Base-by-base conservation (phyloP, 2,329 filamentous ascomycete species). In the Colletotrichum sp. region DNA sequence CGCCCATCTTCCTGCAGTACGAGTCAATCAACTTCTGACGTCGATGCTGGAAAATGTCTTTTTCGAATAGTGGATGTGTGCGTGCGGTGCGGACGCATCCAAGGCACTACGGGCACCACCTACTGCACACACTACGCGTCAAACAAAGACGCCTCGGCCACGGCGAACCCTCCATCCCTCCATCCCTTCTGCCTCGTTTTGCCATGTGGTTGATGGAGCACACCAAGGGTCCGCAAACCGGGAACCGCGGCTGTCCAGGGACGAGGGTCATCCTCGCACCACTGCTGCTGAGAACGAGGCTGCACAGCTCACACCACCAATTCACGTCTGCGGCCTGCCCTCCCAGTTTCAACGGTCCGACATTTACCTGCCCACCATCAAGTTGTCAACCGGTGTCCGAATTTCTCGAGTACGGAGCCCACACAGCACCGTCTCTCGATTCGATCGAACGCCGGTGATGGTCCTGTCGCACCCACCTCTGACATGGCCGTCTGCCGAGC, bases 11-110 rank as follows among this genome's bases (percentile, higher is more conserved):
- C 30, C 62, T 24, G 16, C 30, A 24, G 70, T 60, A 74, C 70
- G 74, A 76, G 74, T 76, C 74, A 76, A 76, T 69, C 70, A 69
- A 73, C 49, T 69, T 73, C 70, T 76, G 70, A 76, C 74, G 75
- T 76, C 66, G 66, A 67, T 32, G 62, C 49, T 71, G 66, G 63
- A 75, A 34, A 68, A 75, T 67, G 30, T 69, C 71, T 57, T 36
- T 75, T 39, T 76, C 12, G 30, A 66, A 67, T 26, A 70, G 60
- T 70, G 59, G n/a, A 49, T 39, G 49, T 70, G 64, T 74, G 57
- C 65, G 60, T 70, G 52, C 52, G 44, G 26, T 60, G 21, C 55
- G 55, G 55, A 49, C n/a, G 44, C 44, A 49, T 49, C 44, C 44
- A 49, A 49, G 44, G 44, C 44, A 49, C 36, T 18, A 18, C 16